Evolutionary conservation across 495 filamentous ascomycete genomes (phyloP).

Genomic region (Amniculicola lignicola): DNA sequence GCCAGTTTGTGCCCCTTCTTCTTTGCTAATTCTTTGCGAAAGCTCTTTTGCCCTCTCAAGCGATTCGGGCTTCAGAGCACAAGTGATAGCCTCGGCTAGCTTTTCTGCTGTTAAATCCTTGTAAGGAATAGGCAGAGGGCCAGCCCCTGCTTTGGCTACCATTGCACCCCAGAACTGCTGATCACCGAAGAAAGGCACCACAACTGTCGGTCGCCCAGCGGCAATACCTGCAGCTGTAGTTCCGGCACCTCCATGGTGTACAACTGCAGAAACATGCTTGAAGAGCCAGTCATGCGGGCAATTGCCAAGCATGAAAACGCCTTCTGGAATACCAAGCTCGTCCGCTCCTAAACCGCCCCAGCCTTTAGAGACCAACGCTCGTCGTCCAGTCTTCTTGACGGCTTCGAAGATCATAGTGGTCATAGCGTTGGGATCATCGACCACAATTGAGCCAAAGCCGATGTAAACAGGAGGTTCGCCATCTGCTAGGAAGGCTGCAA

Average conservation of each 20-base stretch:
- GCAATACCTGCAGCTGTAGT: conserved; percentile 63
- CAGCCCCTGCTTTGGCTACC: conserved; percentile 52
- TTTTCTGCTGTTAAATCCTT: conserved; percentile 46
- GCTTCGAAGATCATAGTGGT: conserved; percentile 56
- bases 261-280: conserved; percentile 57
- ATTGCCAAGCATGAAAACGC: conserved; percentile 58
- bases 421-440: conserved; percentile 56
- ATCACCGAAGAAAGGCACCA: conserved; percentile 67
- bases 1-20: conserved; percentile 41
- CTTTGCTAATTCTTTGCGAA: conserved; percentile 41
- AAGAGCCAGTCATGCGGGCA: conserved; percentile 68
- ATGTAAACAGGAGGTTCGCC: conserved; percentile 62
- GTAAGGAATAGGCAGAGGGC: conserved; percentile 47
- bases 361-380: conserved; percentile 61
- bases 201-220: conserved; percentile 56
- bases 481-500: conserved; percentile 51
- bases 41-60: conserved; percentile 41
- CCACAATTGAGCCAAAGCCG: conserved; percentile 66
- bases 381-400: conserved; percentile 48
- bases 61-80: conserved; percentile 41
- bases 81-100: conserved; percentile 45
- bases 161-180: conserved; percentile 59
- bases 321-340: conserved; percentile 42
- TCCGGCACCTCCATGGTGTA: conserved; percentile 66
- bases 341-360: conserved; percentile 60